phyloP scores from a whole-genome alignment of 495 filamentous ascomycete genomes.

The Penicillium diatomitis region DNA sequence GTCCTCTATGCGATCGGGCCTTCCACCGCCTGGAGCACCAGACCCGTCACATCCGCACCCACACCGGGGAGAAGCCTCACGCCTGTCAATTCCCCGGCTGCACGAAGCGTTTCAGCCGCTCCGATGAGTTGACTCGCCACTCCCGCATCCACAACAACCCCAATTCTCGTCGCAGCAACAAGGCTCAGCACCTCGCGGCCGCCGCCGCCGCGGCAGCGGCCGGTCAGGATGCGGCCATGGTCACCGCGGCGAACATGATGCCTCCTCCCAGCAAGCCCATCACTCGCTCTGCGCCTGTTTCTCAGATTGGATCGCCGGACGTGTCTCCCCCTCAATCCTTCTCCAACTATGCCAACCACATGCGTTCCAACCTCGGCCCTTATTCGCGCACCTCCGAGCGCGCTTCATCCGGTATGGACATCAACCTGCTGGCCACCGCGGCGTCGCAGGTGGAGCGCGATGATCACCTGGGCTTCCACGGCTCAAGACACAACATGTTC shows the following conservation, averaged over 20 bases:
- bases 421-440: constrained; percentile 84
- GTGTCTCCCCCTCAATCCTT: constrained; percentile 92
- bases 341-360: constrained; percentile 60
- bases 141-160: constrained; percentile 99
- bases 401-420: constrained; percentile 55
- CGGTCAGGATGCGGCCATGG: constrained; percentile 42
- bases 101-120: constrained; percentile 94
- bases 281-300: constrained; percentile 79
- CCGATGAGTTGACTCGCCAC: constrained; percentile 93
- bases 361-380: constrained; percentile 52
- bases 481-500: constrained; percentile 41
- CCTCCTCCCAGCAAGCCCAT: constrained; percentile 66
- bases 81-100: constrained; percentile 90
- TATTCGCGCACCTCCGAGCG: constrained; percentile 48
- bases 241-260: constrained; percentile 51
- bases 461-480: constrained; percentile 41
- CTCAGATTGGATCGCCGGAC: constrained; percentile 83
- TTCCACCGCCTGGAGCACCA: constrained; percentile 98
- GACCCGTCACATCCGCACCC: constrained; percentile 93
- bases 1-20: constrained; percentile 95
- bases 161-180: constrained; percentile 90
- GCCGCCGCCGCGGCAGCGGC: constrained; percentile 46
- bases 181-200: constrained; percentile 57
- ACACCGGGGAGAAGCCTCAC: constrained; percentile 97
- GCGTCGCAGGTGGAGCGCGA: constrained; percentile 84